Base-by-base conservation (phyloP, 1,284 basidiomycete genomes). In the Malassezia restricta region DNA sequence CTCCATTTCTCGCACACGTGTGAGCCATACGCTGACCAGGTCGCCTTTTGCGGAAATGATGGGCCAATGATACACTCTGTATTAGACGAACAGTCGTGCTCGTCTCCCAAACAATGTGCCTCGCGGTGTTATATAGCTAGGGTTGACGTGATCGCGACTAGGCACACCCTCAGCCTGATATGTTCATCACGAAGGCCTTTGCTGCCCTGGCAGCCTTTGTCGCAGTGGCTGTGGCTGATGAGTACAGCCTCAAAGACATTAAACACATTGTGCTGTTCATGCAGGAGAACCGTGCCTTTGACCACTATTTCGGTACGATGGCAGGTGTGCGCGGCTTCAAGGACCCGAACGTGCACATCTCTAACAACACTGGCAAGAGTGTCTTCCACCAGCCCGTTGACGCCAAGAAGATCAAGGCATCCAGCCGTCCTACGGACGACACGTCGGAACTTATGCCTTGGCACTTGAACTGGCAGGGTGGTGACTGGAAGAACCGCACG, bases 251-350 rank as follows among this genome's bases (percentile, higher is more conserved):
- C 17, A 42, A 41, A 37, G 31, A 57, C 27, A 49, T 53, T 31
- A 39, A 57, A 37, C 51, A 59, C 39, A 45, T 59, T 11, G 51
- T 59, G 14, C 51, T 59, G 8, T 59, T 59, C 40, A 67, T 67
- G 65, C 65, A 67, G 43, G 65, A 67, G 47, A 66, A 67, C 53
- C 46, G 65, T 12, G 64, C 65, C 11, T 67, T 66, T 28, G 65
- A 66, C 43, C 64, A 66, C 51, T 67, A 67, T 48, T 67, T 65
- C 47, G 58, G 58, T 6, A 54, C 65, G 9, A 57, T 64, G 47
- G 57, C 57, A 4, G 64, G 64, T 43, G 55, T 64, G 28, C 56
- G 64, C 49, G 64, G 64, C 33, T 66, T 66, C 53, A 46, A 44
- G 12, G 64, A 66, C 43, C 64, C 64, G n/a, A 66, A 66, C 48